Evolutionary conservation across 148 eudicot species (phyloP).

Genomic region (Rhododendron vialii): DNA sequence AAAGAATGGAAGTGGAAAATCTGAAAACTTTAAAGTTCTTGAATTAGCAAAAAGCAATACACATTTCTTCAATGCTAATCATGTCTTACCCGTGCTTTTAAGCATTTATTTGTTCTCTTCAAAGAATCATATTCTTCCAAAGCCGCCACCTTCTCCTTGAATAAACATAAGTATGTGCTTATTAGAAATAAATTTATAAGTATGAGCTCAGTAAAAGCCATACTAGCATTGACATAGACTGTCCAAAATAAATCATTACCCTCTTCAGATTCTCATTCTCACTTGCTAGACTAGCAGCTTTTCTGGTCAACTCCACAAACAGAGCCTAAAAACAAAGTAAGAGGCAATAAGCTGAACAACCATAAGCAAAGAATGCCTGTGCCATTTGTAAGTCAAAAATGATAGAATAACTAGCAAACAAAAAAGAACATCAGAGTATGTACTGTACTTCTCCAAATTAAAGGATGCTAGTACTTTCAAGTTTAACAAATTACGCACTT

Average conservation of each 20-base stretch:
- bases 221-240: neutral
- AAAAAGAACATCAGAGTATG: neutral
- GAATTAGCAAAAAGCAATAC: neutral
- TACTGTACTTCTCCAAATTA: neutral
- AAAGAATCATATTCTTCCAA: constrained; percentile 42
- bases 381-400: neutral
- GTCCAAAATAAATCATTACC: constrained; percentile 23
- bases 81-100: constrained; percentile 52
- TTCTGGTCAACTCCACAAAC: constrained; percentile 52
- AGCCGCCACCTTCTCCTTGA: constrained; percentile 53
- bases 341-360: neutral
- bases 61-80: neutral
- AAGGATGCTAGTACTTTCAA: neutral
- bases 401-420: neutral
- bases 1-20: neutral
- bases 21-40: neutral
- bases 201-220: neutral
- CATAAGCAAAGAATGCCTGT: neutral
- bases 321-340: constrained; percentile 39
- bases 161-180: neutral
- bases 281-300: constrained; percentile 42
- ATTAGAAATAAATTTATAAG: neutral
- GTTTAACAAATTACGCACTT: neutral
- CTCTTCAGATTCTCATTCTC: constrained; percentile 66
- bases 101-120: constrained; percentile 38